Conservation (phyloP, 192 early-diverging fungal genomes). For the Gryganskiella cystojenkinii region DNA sequence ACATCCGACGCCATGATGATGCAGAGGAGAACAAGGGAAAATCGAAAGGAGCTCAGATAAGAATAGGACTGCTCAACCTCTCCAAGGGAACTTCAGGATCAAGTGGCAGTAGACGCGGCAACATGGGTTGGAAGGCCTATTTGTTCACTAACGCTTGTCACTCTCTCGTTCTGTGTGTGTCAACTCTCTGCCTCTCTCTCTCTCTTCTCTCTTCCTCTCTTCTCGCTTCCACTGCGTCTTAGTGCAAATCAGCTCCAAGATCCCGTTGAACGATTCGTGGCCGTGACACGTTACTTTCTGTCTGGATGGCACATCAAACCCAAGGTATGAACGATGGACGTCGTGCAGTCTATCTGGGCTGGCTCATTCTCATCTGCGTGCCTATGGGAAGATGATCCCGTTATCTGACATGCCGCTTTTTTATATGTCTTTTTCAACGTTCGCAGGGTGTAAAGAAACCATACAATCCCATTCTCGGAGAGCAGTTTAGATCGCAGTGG, state of each 20-base stretch:
- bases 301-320: slow-evolving; percentile 95
- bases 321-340: slow-evolving; percentile 64
- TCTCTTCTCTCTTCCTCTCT: background rate
- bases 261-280: slow-evolving; percentile 82
- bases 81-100: too few relatives aligned
- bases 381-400: background rate
- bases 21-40: too few relatives aligned
- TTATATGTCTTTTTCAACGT: background rate
- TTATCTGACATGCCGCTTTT: background rate
- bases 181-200: too few relatives aligned
- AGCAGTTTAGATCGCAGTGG: slow-evolving; percentile 89
- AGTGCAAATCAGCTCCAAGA: slow-evolving; percentile 76
- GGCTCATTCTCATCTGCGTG: too few relatives aligned
- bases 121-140: too few relatives aligned
- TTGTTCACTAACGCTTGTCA: too few relatives aligned
- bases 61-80: too few relatives aligned
- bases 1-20: too few relatives aligned
- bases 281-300: slow-evolving; percentile 86
- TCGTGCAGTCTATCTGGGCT: background rate
- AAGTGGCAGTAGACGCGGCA: too few relatives aligned
- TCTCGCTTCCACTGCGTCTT: slow-evolving; percentile 8
- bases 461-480: slow-evolving; percentile 94
- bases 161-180: too few relatives aligned
- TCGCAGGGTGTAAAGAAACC: slow-evolving; percentile 91
- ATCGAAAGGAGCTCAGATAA: too few relatives aligned